Conservation (phyloP, 1,284 basidiomycete genomes). For the Heterobasidion annosum region DNA sequence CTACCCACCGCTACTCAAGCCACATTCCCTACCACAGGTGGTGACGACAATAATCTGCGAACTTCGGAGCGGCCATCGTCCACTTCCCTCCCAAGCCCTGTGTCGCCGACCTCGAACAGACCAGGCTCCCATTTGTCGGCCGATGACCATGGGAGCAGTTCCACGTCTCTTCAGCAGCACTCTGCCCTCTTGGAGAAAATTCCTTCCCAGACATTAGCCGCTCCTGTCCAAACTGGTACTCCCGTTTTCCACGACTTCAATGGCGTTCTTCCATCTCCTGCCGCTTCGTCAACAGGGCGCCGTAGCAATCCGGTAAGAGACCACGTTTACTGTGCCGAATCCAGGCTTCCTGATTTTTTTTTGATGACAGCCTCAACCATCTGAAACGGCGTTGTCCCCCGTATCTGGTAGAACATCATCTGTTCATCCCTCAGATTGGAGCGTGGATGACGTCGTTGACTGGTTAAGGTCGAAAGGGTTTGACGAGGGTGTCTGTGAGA, state of each 20-base stretch:
- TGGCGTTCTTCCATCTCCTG: constrained; percentile 7
- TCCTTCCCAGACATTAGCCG: background rate
- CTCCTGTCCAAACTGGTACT: background rate
- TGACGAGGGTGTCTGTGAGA: constrained; percentile 73
- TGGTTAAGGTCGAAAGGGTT: constrained; percentile 87
- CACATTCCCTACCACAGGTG: constrained; percentile 24
- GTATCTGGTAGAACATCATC: constrained; percentile 1
- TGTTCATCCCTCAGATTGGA: constrained; percentile 68
- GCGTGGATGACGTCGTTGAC: constrained; percentile 81
- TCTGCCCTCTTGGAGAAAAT: background rate
- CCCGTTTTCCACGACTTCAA: too few species aligned
- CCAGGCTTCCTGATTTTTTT: background rate
- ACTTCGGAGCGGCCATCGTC: constrained; percentile 1
- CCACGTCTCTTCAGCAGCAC: constrained; percentile 4
- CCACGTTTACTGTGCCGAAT: background rate
- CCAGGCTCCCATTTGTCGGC: background rate
- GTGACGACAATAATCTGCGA: background rate
- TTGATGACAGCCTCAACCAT: background rate
- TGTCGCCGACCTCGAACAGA: background rate
- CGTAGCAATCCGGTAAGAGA: background rate
- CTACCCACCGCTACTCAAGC: constrained; percentile 33
- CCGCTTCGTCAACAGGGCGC: constrained; percentile 5
- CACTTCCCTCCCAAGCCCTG: constrained; percentile 7
- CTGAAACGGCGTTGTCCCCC: background rate
- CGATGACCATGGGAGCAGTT: background rate